Evolutionary conservation across 2,329 filamentous ascomycete genomes (phyloP).

Genomic region (Beauveria asiatica): DNA sequence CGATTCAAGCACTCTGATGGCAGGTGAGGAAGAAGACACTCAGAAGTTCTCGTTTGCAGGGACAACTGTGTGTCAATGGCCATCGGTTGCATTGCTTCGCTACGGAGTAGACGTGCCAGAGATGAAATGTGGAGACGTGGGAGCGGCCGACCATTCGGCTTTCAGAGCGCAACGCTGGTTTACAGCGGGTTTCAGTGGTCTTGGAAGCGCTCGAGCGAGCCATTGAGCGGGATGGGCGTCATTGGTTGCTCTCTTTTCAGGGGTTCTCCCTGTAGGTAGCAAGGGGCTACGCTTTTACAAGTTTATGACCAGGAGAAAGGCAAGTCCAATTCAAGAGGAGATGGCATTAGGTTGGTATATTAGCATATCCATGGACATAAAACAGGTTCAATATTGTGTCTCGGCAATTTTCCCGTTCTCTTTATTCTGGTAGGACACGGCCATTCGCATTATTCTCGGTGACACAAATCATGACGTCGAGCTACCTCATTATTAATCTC

Average conservation of each 20-base stretch:
- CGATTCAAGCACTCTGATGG: neutral
- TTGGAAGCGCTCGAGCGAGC: neutral
- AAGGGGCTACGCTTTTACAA: neutral
- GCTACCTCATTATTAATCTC: neutral
- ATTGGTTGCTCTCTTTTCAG: neutral
- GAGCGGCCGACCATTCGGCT: too few species aligned
- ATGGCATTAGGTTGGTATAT: too few species aligned
- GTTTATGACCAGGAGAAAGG: too few species aligned
- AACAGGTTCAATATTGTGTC: neutral
- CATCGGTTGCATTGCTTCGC: neutral
- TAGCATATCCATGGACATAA: too few species aligned
- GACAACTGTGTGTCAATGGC: neutral
- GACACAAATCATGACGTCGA: neutral
- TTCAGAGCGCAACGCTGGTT: neutral
- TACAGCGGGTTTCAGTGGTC: neutral
- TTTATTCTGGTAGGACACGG: neutral
- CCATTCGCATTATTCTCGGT: neutral
- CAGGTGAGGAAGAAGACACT: neutral
- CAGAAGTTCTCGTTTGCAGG: neutral
- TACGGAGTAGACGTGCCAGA: neutral
- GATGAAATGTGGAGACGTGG: slow-evolving; percentile 8
- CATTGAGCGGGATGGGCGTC: neutral
- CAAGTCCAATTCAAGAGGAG: neutral
- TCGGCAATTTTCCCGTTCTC: neutral
- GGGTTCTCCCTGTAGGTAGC: neutral